These are phyloP conservation scores for Taphrina deformans DNA, from an alignment of 1,139 yeast genomes.

Conservation along the genomic window DNA sequence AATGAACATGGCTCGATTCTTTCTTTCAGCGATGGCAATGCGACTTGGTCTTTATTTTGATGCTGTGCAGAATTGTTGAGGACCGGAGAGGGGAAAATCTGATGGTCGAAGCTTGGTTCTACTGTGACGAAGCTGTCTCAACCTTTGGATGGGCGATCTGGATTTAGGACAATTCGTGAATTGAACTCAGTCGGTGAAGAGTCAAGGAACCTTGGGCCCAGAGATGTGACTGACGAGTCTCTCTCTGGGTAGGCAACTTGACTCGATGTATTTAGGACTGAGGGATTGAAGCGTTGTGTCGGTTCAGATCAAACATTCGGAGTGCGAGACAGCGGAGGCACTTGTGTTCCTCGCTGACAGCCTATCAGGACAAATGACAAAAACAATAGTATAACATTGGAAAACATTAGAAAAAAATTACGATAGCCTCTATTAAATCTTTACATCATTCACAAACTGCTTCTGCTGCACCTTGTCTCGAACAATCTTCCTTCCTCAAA, in stretches of 20 bases:
- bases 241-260: background rate
- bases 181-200: constrained; percentile 12
- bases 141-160: background rate
- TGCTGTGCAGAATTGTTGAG: background rate
- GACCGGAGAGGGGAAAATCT: background rate
- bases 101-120: constrained; percentile 5
- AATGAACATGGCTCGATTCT: background rate
- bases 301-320: background rate
- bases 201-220: background rate
- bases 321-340: background rate
- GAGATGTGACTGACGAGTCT: background rate
- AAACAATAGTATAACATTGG: background rate
- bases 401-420: background rate
- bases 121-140: background rate
- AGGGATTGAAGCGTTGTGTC: constrained; percentile 11
- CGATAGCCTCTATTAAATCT: background rate
- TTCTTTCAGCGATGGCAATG: constrained; percentile 2
- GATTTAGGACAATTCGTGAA: constrained; percentile 5
- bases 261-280: constrained; percentile 10
- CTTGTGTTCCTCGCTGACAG: constrained; percentile 1
- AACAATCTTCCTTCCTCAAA: too few relatives aligned
- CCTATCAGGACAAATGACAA: background rate
- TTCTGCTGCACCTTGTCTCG: too few relatives aligned
- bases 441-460: background rate
- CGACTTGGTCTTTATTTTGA: background rate